phyloP scores from a whole-genome alignment of 176 grass and related monocot species.

The Oropetium thomaeum region DNA sequence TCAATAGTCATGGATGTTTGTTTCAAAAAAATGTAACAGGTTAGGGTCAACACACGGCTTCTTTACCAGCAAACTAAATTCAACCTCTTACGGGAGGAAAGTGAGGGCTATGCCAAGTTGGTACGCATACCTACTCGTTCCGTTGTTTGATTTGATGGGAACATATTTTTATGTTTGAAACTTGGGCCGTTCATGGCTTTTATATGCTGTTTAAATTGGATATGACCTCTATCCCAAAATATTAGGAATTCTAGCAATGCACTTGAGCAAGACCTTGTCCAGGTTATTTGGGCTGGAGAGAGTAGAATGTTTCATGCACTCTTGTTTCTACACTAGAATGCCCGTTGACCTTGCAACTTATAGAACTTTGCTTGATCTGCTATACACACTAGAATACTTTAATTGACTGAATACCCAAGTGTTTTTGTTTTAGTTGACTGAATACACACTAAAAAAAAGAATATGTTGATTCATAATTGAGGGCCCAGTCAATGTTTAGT shows the following conservation, averaged over 20 bases:
- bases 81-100: constrained; percentile 96
- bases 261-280: not conserved
- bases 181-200: constrained; percentile 3
- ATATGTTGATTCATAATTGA: not conserved
- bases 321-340: not conserved
- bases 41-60: constrained; percentile 98
- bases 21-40: constrained; percentile 54
- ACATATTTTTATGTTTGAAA: not conserved
- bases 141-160: constrained; percentile 10
- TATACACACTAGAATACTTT: not conserved
- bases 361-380: constrained; percentile 4
- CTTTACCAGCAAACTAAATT: constrained; percentile 99
- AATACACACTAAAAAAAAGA: not conserved
- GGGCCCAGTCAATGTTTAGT: not conserved
- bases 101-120: constrained; percentile 97
- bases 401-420: not conserved
- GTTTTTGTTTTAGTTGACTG: not conserved
- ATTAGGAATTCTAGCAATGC: not conserved
- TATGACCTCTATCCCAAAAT: not conserved
- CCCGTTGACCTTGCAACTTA: not conserved
- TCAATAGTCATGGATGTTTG: constrained; percentile 1
- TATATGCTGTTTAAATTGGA: constrained; percentile 7
- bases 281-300: not conserved
- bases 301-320: not conserved
- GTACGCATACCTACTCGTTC: constrained; percentile 46